Evolutionary conservation across 805 yeast species (phyloP), one percentile per base, ranked within the genome.

Genomic region (Nakazawaea holstii): DNA sequence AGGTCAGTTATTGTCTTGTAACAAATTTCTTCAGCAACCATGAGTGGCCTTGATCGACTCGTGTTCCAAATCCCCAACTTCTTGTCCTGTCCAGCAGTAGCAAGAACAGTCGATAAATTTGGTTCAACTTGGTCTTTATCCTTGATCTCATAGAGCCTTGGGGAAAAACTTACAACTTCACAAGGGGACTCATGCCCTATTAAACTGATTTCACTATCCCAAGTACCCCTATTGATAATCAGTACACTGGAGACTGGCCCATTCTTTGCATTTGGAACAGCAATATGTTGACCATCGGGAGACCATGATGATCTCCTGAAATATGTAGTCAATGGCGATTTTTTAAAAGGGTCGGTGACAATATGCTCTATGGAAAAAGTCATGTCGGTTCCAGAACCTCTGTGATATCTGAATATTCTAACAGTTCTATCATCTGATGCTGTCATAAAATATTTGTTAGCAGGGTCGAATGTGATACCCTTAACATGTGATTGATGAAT

Each of bases 391-490:
- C 77, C 71, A 5, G 85, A 78, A 10, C 81, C 75, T 49, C 82
- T 80, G 55, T 89, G 89, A 62, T 91, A 94, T 49, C 97, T 73
- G 61, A 92, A 87, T 27, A 94, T 80, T 49, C 95, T 76, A 42
- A 92, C 82, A 0, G 97, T 85, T 59, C 99, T 74, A 65, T 94
- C 99, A 65, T 94, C 99, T 1, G 96, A 87, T 20, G 95, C 91
- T 0, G 99, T 92, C 7, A 96, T 97, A 69, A 94, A 94, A 64
- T 89, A 94, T 67, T 94, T 94, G 64, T 90, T 90, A 2, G 99
- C 99, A 0, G 99, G 99, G 62, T 94, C 99, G 65, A 94, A 94
- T 1, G 92, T 92, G 10, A 94, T 87, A 49, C 99, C 98, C 65
- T 94, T 94, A 27, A 94, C 97, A 68, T 87, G 92, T 2, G 96